Evolutionary conservation across 116 monocot genomes (phyloP).

Genomic region (Iris pallida): DNA sequence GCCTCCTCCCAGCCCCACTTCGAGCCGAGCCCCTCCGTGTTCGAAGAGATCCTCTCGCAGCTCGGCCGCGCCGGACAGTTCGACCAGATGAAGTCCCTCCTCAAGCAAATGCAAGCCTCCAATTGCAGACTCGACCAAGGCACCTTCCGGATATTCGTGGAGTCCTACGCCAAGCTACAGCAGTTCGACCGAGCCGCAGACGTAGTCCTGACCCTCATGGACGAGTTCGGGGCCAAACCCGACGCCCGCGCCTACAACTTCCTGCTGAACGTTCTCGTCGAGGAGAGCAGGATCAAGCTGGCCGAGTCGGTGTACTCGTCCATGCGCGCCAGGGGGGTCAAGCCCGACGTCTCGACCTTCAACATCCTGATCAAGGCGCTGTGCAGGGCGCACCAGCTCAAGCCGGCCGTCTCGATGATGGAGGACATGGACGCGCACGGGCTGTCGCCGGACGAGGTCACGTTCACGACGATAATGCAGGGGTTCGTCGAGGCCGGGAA

Average conservation of each 20-base stretch:
- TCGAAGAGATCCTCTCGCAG: constrained; percentile 60
- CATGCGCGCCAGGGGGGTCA: constrained; percentile 47
- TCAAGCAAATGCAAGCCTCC: constrained; percentile 45
- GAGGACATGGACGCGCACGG: constrained; percentile 68
- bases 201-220: constrained; percentile 53
- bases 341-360: constrained; percentile 72
- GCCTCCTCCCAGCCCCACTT: constrained; percentile 37
- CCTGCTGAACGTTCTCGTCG: constrained; percentile 70
- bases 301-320: constrained; percentile 66
- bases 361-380: constrained; percentile 85
- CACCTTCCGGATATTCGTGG: constrained; percentile 49
- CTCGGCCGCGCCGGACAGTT: constrained; percentile 64
- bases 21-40: constrained; percentile 30
- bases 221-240: constrained; percentile 40
- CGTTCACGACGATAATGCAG: constrained; percentile 81
- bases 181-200: constrained; percentile 58
- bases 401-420: constrained; percentile 62
- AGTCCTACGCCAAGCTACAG: constrained; percentile 31
- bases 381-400: constrained; percentile 67
- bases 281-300: constrained; percentile 60
- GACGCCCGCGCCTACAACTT: constrained; percentile 52
- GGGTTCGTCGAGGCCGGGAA: constrained; percentile 78
- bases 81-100: constrained; percentile 38
- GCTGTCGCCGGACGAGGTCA: constrained; percentile 70
- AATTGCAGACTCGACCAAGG: constrained; percentile 37